Evolutionary conservation across 2,329 filamentous ascomycete species (phyloP).

Genomic region (Xylaria sp.): DNA sequence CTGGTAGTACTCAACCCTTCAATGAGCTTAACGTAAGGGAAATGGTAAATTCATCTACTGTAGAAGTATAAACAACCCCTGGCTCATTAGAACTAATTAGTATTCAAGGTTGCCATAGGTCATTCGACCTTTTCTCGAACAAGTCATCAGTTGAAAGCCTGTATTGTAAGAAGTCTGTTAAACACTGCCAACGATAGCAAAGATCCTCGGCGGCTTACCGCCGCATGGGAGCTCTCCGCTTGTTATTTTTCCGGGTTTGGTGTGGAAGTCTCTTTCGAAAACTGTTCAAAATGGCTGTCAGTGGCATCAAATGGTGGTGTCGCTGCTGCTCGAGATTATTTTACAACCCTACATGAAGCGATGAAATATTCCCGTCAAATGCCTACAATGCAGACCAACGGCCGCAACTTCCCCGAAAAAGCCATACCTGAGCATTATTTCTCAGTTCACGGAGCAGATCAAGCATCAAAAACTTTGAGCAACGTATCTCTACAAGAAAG

Average conservation of each 20-base stretch:
- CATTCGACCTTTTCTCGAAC: background rate
- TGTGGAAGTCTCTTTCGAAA: background rate
- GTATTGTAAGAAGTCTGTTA: background rate
- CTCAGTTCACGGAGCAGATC: background rate
- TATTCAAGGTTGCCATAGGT: background rate
- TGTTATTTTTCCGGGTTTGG: slow-evolving; percentile 5
- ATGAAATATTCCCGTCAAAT: background rate
- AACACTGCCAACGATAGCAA: background rate
- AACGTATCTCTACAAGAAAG: background rate
- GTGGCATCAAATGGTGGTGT: background rate
- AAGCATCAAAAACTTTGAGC: background rate
- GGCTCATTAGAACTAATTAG: no score
- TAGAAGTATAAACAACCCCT: no score
- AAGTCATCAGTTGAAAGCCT: background rate
- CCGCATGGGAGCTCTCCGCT: background rate
- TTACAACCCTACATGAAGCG: background rate
- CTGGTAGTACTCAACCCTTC: background rate
- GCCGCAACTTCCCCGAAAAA: background rate
- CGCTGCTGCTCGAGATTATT: background rate
- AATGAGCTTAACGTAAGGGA: background rate
- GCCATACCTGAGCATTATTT: background rate
- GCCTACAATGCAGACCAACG: background rate
- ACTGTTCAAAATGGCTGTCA: background rate
- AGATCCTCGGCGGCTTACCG: background rate
- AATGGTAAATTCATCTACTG: background rate